Conservation (phyloP, 495 filamentous ascomycete species). For the Evernia prunastri region DNA sequence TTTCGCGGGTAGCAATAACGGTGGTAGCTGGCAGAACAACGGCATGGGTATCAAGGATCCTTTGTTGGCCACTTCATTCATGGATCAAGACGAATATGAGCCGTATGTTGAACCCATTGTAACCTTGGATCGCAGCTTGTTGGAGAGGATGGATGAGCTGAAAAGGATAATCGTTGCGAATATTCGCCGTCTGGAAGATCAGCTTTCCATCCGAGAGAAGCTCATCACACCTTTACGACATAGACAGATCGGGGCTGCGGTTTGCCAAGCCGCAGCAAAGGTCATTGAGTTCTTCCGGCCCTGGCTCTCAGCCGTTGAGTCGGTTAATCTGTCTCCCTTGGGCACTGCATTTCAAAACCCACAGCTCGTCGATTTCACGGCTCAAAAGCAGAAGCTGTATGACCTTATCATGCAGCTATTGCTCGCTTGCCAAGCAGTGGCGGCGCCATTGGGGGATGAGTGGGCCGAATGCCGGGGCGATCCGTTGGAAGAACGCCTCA, state of each 20-base stretch:
- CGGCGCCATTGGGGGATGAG: slow-evolving; percentile 85
- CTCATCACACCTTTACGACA: slow-evolving; percentile 66
- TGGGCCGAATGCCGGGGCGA: slow-evolving; percentile 90
- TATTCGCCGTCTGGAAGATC: slow-evolving; percentile 79
- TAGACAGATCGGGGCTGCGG: slow-evolving; percentile 61
- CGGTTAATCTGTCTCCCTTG: slow-evolving; percentile 66
- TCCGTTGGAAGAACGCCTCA: slow-evolving; percentile 82
- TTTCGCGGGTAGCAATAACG: slow-evolving; percentile 69
- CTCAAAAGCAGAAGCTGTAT: slow-evolving; percentile 86
- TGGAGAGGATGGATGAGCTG: slow-evolving; percentile 79
- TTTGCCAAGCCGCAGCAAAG: slow-evolving; percentile 66
- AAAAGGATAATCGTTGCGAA: slow-evolving; percentile 71
- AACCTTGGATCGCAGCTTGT: slow-evolving; percentile 62
- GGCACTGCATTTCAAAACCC: slow-evolving; percentile 73
- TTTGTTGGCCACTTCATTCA: slow-evolving; percentile 64
- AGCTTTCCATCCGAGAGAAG: slow-evolving; percentile 68
- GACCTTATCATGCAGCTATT: slow-evolving; percentile 88
- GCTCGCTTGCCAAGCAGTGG: slow-evolving; percentile 76
- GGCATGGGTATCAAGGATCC: slow-evolving; percentile 63
- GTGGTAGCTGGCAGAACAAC: slow-evolving; percentile 93
- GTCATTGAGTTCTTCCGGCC: slow-evolving; percentile 81
- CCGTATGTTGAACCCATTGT: slow-evolving; percentile 64
- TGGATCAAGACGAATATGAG: slow-evolving; percentile 72
- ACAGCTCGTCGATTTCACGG: slow-evolving; percentile 77
- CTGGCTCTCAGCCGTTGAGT: slow-evolving; percentile 81